These are phyloP conservation scores for Neurospora sp. DNA, from an alignment of 495 filamentous ascomycete genomes.

Conservation along the genomic window DNA sequence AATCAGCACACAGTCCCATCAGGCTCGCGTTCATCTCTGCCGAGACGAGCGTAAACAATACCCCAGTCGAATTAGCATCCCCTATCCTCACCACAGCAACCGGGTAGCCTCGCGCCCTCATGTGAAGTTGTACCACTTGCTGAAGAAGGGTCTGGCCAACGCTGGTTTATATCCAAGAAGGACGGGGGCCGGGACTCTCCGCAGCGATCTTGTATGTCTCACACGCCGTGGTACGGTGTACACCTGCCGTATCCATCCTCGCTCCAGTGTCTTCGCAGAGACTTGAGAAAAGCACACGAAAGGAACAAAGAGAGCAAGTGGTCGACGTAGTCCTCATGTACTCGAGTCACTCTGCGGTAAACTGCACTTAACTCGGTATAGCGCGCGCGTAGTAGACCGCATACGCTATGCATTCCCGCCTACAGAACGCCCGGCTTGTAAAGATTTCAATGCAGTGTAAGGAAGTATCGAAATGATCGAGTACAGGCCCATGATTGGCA, in stretches of 20 bases:
- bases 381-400: background rate
- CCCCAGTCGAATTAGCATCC: background rate
- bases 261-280: background rate
- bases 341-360: background rate
- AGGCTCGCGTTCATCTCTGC: background rate
- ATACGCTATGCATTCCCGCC: background rate
- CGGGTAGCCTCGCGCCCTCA: background rate
- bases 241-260: background rate
- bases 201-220: background rate
- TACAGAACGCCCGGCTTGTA: background rate
- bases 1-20: background rate
- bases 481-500: background rate
- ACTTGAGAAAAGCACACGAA: background rate
- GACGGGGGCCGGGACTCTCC: background rate
- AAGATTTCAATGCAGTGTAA: background rate
- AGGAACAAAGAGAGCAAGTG: background rate
- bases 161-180: background rate
- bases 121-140: background rate
- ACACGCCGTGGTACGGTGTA: background rate
- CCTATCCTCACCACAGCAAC: background rate
- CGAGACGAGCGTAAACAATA: background rate
- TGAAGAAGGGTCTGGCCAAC: background rate
- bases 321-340: background rate
- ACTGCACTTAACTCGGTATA: background rate
- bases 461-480: background rate